phyloP scores from a whole-genome alignment of 495 filamentous ascomycete genomes.

The Aspergillus bertholletiae region DNA sequence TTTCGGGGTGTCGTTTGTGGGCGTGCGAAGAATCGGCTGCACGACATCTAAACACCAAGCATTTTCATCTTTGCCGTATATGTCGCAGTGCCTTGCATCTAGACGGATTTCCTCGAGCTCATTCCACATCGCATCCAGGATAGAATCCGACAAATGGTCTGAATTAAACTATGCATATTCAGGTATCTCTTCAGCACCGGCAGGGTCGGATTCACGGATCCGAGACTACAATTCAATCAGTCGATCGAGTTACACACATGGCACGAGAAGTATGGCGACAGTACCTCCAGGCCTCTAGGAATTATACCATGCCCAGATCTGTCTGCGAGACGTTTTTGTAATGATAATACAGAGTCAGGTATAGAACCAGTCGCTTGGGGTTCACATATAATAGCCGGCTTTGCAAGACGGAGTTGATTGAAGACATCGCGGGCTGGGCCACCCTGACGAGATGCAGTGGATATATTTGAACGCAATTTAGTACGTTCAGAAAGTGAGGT shows the following conservation, averaged over 20 bases:
- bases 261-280: neutral
- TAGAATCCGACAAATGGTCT: neutral
- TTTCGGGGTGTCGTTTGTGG: neutral
- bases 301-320: neutral
- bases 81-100: neutral
- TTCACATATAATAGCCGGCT: neutral
- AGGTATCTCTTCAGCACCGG: neutral
- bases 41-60: conserved; percentile 2
- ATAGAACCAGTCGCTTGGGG: neutral
- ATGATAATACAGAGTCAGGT: neutral
- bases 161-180: neutral
- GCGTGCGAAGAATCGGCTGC: neutral
- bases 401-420: no score
- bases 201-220: neutral
- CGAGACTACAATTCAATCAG: neutral
- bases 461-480: no score
- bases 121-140: neutral
- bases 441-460: no score
- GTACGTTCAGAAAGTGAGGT: no score
- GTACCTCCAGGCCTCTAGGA: neutral
- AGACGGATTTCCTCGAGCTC: neutral
- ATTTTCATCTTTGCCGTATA: conserved; percentile 3
- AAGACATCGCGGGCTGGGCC: no score
- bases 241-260: neutral
- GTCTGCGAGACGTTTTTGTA: no score